A percentile compares a stretch with the other conserved stretches of the same genome.
These are phyloP conservation scores for rapeseed (Brassica napus) DNA, from an alignment of 345 rosid species.

Conservation along the genomic window DNA sequence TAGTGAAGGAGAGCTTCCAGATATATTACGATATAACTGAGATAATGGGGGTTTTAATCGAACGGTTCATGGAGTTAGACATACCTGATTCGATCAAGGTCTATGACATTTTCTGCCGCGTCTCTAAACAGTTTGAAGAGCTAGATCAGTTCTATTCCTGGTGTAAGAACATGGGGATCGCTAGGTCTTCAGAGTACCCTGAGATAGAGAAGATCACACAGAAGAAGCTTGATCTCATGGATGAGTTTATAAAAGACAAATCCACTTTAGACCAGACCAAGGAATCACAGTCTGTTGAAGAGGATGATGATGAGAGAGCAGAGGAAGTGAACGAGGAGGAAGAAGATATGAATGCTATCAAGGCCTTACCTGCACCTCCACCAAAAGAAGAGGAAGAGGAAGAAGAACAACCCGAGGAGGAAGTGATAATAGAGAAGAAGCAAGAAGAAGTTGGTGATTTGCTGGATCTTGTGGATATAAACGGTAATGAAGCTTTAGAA, in stretches of 20 bases:
- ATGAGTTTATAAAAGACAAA: neutral
- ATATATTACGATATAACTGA: neutral
- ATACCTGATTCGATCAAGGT: neutral
- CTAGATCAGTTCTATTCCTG: neutral
- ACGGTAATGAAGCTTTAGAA: neutral
- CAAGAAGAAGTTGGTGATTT: neutral
- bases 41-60: neutral
- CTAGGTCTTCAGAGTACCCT: neutral
- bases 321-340: neutral
- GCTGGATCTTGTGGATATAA: neutral
- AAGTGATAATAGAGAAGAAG: neutral
- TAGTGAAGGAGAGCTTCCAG: neutral
- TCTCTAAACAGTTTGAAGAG: neutral
- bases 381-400: neutral
- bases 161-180: constrained; percentile 1
- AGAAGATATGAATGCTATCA: neutral
- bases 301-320: neutral
- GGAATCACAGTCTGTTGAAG: neutral
- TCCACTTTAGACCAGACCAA: neutral
- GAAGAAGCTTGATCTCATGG: constrained; percentile 3
- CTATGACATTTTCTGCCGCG: neutral
- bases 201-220: neutral
- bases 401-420: neutral
- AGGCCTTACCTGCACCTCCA: neutral
- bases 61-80: neutral